phyloP scores from a whole-genome alignment of 192 early-diverging fungal species.

The Coemansia sp. region DNA sequence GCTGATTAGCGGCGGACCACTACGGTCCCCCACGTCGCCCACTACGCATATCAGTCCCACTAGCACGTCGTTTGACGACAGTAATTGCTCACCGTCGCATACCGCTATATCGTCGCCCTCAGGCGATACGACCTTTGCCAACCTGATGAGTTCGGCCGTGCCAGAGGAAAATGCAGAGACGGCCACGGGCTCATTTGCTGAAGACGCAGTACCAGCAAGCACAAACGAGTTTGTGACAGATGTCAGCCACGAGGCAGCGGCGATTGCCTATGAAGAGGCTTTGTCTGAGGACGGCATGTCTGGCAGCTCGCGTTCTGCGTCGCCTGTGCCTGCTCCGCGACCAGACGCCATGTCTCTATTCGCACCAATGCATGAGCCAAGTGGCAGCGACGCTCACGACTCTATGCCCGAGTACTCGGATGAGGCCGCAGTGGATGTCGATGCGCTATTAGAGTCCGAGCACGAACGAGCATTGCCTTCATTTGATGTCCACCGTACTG shows the following conservation, averaged over 20 bases:
- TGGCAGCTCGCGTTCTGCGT: constrained; percentile 20
- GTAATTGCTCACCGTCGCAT: constrained; percentile 33
- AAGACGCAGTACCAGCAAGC: neutral
- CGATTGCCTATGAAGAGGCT: neutral
- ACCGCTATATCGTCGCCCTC: constrained; percentile 39
- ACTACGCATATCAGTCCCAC: constrained; percentile 42
- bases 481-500: neutral
- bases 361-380: neutral
- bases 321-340: constrained; percentile 29
- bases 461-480: neutral
- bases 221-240: neutral
- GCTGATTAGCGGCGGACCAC: constrained; percentile 10
- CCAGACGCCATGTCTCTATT: constrained; percentile 48
- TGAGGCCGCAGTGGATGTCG: constrained; percentile 7
- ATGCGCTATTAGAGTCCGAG: constrained; percentile 3
- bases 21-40: constrained; percentile 33
- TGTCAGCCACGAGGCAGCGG: neutral
- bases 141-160: constrained; percentile 15
- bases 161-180: constrained; percentile 15
- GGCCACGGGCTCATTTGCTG: constrained; percentile 14
- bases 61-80: constrained; percentile 53
- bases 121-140: constrained; percentile 26
- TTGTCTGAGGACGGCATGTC: neutral
- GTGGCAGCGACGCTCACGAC: neutral
- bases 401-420: constrained; percentile 7